Base-by-base conservation (phyloP, 176 grass and related monocot species). In the Cenchrus americanus region DNA sequence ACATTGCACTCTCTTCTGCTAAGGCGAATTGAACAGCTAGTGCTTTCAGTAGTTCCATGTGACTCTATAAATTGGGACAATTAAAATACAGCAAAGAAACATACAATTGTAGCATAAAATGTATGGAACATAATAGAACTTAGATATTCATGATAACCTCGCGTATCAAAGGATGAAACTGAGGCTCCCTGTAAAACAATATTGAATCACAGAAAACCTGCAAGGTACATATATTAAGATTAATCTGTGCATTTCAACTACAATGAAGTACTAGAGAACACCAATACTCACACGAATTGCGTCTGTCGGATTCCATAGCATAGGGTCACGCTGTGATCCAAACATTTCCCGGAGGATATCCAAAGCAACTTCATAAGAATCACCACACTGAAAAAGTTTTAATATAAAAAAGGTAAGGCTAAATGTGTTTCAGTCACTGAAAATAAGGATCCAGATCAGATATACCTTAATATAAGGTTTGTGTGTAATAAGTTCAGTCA, bases 81-180 rank as follows among this genome's bases (percentile, higher is more conserved):
- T 57, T 41, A 80, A 53, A 19, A 17, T 40, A 9, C 52, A 76
- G 8, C 30, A 37, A 14, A 40, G 17, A 76, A 76, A 8, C 2
- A 14, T 5, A 59, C 1, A 59, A 2, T 59, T 17, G 9, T 4
- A 12, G 30, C 50, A 40, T 7, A 21, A 7, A 6, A 10, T 30
- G 27, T 30, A 30, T 30, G 27, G 27, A 30, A 30, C 3, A 59
- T 6, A 58, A 1, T 23, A 76, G 42, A 76, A 59, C 30, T 14
- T 59, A 8, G n/a, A 75, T 37, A 18, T 32, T 40, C 26, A 21
- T 53, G 52, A 55, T 23, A 54, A 82, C 79, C 79, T 71, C 66
- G 17, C 66, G 79, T 59, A 82, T 82, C 66, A 82, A 46, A 12
- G 79, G 79, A 82, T 82, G 66, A 71, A 82, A 82, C 37, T 44